Evolutionary conservation across 768 basidiomycete species (phyloP).

Genomic region (Leucosporidium creatinivorum): DNA sequence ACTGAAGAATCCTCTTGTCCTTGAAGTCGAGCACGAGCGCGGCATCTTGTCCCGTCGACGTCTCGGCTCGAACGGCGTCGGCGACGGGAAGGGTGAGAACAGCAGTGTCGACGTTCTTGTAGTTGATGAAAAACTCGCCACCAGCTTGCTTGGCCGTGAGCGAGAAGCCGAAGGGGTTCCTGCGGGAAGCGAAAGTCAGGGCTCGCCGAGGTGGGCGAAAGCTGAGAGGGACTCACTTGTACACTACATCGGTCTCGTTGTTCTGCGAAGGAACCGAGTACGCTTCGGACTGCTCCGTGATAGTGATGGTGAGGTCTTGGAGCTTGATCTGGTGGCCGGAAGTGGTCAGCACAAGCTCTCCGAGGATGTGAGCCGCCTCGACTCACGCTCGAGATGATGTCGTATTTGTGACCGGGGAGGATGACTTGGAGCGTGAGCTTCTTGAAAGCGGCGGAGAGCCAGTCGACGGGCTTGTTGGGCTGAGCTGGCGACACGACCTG

Average conservation of each 20-base stretch:
- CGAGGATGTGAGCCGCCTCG: neutral
- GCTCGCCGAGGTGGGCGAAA: constrained; percentile 40
- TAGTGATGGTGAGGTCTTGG: constrained; percentile 52
- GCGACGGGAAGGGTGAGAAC: constrained; percentile 20
- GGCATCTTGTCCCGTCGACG: constrained; percentile 57
- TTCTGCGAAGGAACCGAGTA: constrained; percentile 42
- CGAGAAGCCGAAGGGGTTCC: constrained; percentile 70
- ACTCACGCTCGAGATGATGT: constrained; percentile 40
- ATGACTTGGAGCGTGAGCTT: constrained; percentile 56
- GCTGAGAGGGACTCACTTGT: neutral
- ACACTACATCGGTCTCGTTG: constrained; percentile 17
- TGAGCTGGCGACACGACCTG: constrained; percentile 55
- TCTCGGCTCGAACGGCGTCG: constrained; percentile 51
- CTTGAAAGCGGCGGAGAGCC: constrained; percentile 66
- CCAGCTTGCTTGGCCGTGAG: constrained; percentile 56
- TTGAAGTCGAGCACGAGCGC: constrained; percentile 54
- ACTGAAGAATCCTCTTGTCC: constrained; percentile 51
- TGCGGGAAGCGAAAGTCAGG: constrained; percentile 48
- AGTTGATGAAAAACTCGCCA: constrained; percentile 51
- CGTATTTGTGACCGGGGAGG: constrained; percentile 56
- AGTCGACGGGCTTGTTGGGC: constrained; percentile 45
- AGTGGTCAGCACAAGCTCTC: neutral
- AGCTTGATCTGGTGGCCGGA: constrained; percentile 45
- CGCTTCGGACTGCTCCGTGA: constrained; percentile 51
- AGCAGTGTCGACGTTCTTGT: constrained; percentile 19